A percentile compares a stretch with the other conserved stretches of the same genome.
These are phyloP conservation scores for Gyrodon lividus DNA, from an alignment of 768 basidiomycete species.

Conservation along the genomic window DNA sequence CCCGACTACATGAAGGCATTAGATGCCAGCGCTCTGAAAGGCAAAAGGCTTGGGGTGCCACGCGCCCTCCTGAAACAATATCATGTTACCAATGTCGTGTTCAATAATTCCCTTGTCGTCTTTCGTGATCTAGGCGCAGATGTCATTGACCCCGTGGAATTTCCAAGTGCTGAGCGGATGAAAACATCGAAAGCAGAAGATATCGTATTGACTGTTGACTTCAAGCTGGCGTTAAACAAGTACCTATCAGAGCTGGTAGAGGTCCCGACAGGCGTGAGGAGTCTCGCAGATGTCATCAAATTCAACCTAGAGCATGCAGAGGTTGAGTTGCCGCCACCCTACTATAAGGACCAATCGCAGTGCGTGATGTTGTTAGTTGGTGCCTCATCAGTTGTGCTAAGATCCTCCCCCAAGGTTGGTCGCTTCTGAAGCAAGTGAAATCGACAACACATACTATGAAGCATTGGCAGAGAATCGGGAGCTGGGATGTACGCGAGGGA, in stretches of 20 bases:
- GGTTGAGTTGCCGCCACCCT: conserved; percentile 41
- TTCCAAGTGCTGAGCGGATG: conserved; percentile 54
- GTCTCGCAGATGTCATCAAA: conserved; percentile 54
- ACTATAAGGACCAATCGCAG: conserved; percentile 38
- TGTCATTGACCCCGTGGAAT: conserved; percentile 61
- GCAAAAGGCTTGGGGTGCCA: conserved; percentile 46
- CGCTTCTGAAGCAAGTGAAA: conserved; percentile 24
- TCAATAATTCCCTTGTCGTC: conserved; percentile 38
- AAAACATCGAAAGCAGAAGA: conserved; percentile 50
- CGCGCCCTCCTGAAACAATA: conserved; percentile 30
- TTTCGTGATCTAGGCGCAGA: conserved; percentile 41
- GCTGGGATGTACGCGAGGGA: conserved; percentile 50
- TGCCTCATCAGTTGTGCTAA: conserved; percentile 6
- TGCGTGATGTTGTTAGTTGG: conserved; percentile 11
- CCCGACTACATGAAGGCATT: conserved; percentile 60
- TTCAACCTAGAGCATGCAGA: conserved; percentile 55
- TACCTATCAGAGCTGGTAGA: conserved; percentile 47
- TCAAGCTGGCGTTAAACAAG: conserved; percentile 49
- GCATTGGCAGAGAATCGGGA: conserved; percentile 48
- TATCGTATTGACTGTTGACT: conserved; percentile 52
- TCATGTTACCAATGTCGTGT: conserved; percentile 32
- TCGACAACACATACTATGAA: conserved; percentile 42
- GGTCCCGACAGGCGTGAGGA: conserved; percentile 60
- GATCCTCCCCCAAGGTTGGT: conserved; percentile 15
- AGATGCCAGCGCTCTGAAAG: conserved; percentile 41